Evolutionary conservation across 75 land plant species (phyloP), one percentile per base, ranked within the genome.

Genomic region (Adiantum capillusveneris): DNA sequence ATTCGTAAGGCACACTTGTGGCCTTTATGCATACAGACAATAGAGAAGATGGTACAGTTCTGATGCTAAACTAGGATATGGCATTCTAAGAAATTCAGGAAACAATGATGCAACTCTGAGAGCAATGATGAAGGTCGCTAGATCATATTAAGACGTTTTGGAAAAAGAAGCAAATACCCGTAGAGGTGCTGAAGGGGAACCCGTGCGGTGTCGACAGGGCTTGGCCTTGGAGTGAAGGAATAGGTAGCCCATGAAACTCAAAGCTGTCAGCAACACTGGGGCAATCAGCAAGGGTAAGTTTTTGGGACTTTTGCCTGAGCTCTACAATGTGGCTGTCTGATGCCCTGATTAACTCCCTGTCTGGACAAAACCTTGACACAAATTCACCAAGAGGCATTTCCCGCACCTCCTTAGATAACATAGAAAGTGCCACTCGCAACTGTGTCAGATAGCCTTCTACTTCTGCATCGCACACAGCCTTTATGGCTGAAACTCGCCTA

Each of bases 401-500:
- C 21, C 66, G 65, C 24, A 80, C 79, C 50, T 83, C 77, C 48
- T 83, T 55, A 37, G 19, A 77, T 17, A 80, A 55, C 58, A 64
- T 68, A 13, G 81, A 80, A 13, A 78, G 75, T 1, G 78, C 69
- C 21, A 80, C 41, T 12, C 73, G 73, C 43, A 86, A n/a, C 39
- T 45, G 29, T 29, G 74, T 77, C 27, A 68, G 36, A 48, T 75
- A 44, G 20, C 58, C 67, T 50, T 77, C 76, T 25, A 68, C 71
- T 53, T 83, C 82, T 31, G 75, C 68, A 53, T 80, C 84, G 31
- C 79, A 37, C 19, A 83, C 72, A 26, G 84, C 86, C 56, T 67
- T 66, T 31, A 80, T 72, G 22, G 87, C 87, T 58, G 73, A 55
- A 56, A 58, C 53, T 51, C 77, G 68, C 21, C 76, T 64, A 48